Evolutionary conservation across 495 filamentous ascomycete genomes (phyloP), one percentile per base, ranked within the genome.

Genomic region (Podospora appendiculata): DNA sequence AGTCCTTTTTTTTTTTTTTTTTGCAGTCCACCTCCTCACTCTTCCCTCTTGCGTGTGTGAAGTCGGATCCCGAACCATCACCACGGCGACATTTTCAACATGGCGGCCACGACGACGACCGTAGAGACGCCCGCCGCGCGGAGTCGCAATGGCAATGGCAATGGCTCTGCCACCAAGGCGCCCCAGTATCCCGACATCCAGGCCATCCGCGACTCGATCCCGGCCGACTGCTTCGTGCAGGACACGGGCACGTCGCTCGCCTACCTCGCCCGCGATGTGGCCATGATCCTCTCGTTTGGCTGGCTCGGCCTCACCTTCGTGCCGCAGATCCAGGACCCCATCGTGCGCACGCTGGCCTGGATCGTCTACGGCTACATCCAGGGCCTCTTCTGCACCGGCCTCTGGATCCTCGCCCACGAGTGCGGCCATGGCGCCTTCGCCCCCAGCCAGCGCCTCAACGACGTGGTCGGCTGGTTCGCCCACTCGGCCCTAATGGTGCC

Each of bases 351-450:
- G 53, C 58, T 59, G 48, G 71, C 82, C 35, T 92, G 86, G 85
- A 74, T 70, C 18, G 55, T 70, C 35, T 92, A 94, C 64, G 81
- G 85, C 34, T 75, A 89, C 64, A 46, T 86, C 40, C 87, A 92
- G 66, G 88, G 89, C 52, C 77, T 89, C 32, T 80, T 86, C 62
- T 84, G 78, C 53, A 92, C 87, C n/a, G 89, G 88, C 45, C 60
- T 89, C 32, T 94, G 89, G 89, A 85, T 93, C 51, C 71, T 94
- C 44, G 87, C 88, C 4, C 89, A 93, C 69, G 89, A 94, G 70
- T 90, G 86, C 61, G 89, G 89, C 57, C 89, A 95, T 70, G 86
- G 88, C 71, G 83, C 88, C 48, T 93, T 93, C 76, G 90, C 88
- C 14, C 70, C 82, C 6, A 89, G 85, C 63, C 86, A 84, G 68